Percentiles rank a stretch among this genome's conserved stretches.
phyloP scores from a whole-genome alignment of 768 basidiomycete species.

The Bullera alba region DNA sequence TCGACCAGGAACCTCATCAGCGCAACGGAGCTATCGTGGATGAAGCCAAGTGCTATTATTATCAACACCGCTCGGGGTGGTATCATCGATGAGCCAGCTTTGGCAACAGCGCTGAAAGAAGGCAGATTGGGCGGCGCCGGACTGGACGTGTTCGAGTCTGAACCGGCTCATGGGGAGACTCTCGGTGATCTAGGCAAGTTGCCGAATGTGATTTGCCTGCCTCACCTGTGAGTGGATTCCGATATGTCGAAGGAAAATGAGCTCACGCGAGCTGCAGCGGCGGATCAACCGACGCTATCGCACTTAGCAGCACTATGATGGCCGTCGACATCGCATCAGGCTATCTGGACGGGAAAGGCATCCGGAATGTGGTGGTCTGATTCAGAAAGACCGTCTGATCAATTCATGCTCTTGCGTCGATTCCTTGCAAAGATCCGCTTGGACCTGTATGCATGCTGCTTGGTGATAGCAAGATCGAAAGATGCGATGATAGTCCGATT shows the following conservation, averaged over 20 bases:
- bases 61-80: slow-evolving; percentile 47
- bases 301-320: slow-evolving; percentile 19
- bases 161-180: slow-evolving; percentile 31
- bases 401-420: too few relatives aligned
- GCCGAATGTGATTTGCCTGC: slow-evolving; percentile 32
- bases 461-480: too few relatives aligned
- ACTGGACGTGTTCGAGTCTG: slow-evolving; percentile 37
- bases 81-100: slow-evolving; percentile 34
- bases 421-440: too few relatives aligned
- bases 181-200: slow-evolving; percentile 30
- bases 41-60: slow-evolving; percentile 36
- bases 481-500: background rate
- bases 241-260: background rate
- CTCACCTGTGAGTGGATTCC: slow-evolving; percentile 35
- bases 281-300: too few relatives aligned
- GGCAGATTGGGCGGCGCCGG: slow-evolving; percentile 35
- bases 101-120: slow-evolving; percentile 20
- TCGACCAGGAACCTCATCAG: slow-evolving; percentile 37
- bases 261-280: slow-evolving; percentile 33
- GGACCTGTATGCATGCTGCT: too few relatives aligned
- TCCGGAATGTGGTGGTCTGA: slow-evolving; percentile 30
- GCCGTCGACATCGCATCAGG: slow-evolving; percentile 34
- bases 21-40: slow-evolving; percentile 25
- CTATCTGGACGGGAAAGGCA: slow-evolving; percentile 29
- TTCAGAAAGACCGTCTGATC: too few relatives aligned